Percentiles rank a stretch among this genome's conserved stretches.
Conservation (phyloP, 2,329 filamentous ascomycete genomes). For the Aureobasidium subglaciale region DNA sequence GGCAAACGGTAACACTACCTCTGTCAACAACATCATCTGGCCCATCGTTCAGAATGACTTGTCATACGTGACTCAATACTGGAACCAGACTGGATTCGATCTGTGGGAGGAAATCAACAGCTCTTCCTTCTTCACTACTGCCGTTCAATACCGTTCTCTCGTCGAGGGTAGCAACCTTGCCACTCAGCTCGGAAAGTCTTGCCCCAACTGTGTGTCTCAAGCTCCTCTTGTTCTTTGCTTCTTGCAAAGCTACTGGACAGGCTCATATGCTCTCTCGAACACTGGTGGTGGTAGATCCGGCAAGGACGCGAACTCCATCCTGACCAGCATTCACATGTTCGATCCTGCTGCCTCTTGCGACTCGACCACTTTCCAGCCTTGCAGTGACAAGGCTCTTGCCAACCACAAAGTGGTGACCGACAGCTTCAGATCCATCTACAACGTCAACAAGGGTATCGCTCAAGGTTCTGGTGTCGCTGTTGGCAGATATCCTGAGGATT, state of each 20-base stretch:
- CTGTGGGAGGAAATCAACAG: constrained; percentile 77
- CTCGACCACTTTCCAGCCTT: constrained; percentile 69
- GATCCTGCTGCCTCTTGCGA: constrained; percentile 59
- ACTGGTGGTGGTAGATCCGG: constrained; percentile 57
- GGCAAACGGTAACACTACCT: constrained; percentile 24
- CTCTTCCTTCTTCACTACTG: constrained; percentile 72
- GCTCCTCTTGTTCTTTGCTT: constrained; percentile 68
- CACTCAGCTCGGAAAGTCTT: constrained; percentile 53
- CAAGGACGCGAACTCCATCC: constrained; percentile 64
- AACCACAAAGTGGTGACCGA: constrained; percentile 72
- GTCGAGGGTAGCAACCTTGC: constrained; percentile 62
- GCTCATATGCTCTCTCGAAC: constrained; percentile 61
- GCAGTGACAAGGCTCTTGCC: constrained; percentile 52
- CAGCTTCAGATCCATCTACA: constrained; percentile 65
- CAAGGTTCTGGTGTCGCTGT: constrained; percentile 49
- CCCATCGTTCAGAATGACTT: constrained; percentile 71
- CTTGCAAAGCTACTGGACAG: constrained; percentile 66
- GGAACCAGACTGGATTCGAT: constrained; percentile 58
- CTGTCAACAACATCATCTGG: constrained; percentile 56
- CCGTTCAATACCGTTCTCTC: constrained; percentile 59
- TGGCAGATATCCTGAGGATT: constrained; percentile 46
- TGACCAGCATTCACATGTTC: constrained; percentile 52
- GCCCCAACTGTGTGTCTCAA: constrained; percentile 53
- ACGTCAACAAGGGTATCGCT: constrained; percentile 59
- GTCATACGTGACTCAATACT: constrained; percentile 64